Conservation (phyloP, 345 rosid genomes). For the Melaleuca alternifolia region DNA sequence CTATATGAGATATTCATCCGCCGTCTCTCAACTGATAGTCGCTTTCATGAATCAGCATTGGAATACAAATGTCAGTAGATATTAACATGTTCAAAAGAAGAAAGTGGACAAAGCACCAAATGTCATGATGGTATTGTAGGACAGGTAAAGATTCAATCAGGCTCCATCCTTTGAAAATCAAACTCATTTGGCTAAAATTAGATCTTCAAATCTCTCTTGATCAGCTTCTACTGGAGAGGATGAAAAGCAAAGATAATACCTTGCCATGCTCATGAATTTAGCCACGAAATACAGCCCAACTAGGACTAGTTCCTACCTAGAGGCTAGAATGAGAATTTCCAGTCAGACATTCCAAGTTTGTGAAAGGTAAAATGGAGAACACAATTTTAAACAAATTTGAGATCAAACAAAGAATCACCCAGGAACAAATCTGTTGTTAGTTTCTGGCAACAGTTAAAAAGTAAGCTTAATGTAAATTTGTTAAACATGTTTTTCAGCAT, state of each 20-base stretch:
- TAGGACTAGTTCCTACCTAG: not conserved
- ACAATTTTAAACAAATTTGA: not conserved
- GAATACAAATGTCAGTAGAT: not conserved
- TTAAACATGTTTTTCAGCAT: not conserved
- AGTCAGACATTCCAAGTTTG: not conserved
- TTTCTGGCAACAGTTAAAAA: not conserved
- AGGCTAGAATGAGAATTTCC: not conserved
- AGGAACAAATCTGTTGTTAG: not conserved
- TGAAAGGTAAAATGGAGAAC: not conserved
- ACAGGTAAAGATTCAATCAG: not conserved
- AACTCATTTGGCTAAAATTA: not conserved
- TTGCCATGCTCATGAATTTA: not conserved
- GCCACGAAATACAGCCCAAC: not conserved
- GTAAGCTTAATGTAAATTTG: not conserved
- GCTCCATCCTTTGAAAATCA: not conserved
- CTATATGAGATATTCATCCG: not conserved
- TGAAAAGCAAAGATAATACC: not conserved
- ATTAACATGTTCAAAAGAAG: not conserved
- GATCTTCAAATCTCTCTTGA: not conserved
- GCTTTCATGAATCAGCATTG: not conserved
- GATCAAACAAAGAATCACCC: not conserved
- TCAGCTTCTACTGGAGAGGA: not conserved
- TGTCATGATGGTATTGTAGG: not conserved
- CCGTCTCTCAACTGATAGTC: not conserved
- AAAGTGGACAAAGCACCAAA: not conserved